Base-by-base conservation (phyloP, 2,329 filamentous ascomycete species). In the Myriosclerotinia duriaeana region DNA sequence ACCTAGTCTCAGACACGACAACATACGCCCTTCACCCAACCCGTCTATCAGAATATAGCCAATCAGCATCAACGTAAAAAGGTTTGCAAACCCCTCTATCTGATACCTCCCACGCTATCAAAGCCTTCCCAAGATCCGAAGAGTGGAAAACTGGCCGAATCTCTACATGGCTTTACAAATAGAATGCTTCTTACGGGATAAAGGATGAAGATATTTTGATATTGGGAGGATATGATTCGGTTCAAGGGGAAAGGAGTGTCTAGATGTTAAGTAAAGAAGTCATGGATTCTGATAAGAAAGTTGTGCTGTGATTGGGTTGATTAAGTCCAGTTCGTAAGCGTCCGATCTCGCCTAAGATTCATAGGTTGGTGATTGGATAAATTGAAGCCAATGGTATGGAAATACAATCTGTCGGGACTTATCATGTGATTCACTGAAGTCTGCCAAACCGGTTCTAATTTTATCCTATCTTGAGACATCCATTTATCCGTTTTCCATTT, bases 171-270 rank as follows among this genome's bases (percentile, higher is more conserved):
- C 68, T 55, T 72, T 70, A 69, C 68, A 70, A 72, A 72, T 71
- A 48, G 65, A 72, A 71, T 70, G 56, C 26, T 66, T 70, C 38
- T 71, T 62, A 70, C 62, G 66, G 68, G 69, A 59, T 68, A 64
- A 69, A 53, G 69, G 59, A 54, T 30, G 17, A 38, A 40, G 34
- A 36, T 42, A 42, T 53, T 42, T n/a, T 52, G 46, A 22, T 17
- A 36, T 62, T 22, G 59, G n/a, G 7, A 53, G 14, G 46, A 50
- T 40, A 63, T 52, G 48, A 40, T 52, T 63, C 60, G 60, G 50
- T 63, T 52, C 50, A 63, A 17, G 34, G n/a, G n/a, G 3, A 15
- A 40, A 26, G 15, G 44, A 52, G 52, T 52, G 20, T 40, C 30
- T 61, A 36, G 44, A 48, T 53, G 11, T 53, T 53, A 46, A 53